Evolutionary conservation across 2,329 filamentous ascomycete species (phyloP), one percentile per base, ranked within the genome.

Genomic region (Aureobasidium sp.): DNA sequence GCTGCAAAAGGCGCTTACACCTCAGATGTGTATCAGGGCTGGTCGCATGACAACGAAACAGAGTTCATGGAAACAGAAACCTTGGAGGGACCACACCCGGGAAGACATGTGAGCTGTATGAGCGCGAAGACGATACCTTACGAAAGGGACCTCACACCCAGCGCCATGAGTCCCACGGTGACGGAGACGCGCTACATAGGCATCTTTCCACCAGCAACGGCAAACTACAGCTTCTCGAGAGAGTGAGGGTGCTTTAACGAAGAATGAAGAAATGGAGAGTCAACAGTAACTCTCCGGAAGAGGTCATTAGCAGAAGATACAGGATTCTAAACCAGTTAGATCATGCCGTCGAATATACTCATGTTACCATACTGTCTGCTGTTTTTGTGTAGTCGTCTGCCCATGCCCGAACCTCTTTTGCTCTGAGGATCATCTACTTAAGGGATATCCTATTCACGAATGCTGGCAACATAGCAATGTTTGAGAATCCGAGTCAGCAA

Each of bases 221-320:
- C 41, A 7, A 50, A 36, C 16, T 59, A 59, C 45, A 49, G 29
- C 25, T 59, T 59, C 13, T 59, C 57, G 57, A 50, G 34, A 29
- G 57, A 50, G n/a, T 59, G 36, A 36, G 50, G 50, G 42, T 32
- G 37, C 9, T 13, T 27, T 16, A 2, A 54, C 13, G 39, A 42
- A 44, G 37, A 52, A 52, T 8, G 49, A 52, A 52, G 4, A 34
- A 27, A 21, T 5, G n/a, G 30, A 16, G n/a, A 50, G 47, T 15
- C 30, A 49, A 13, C 30, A 48, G 15, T 2, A 52, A 4, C n/a
- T 39, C 11, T 16, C 5, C 2, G 16, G 4, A 6, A 52, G 25
- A 11, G 21, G 21, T 37, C 21, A 32, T 10, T 21, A 52, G 49
- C 34, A 52, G 49, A 16, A 52, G 21, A 52, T 27, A 52, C 49